Conservation (phyloP, 177 flowering plant species). For the Vitis hybrid region DNA sequence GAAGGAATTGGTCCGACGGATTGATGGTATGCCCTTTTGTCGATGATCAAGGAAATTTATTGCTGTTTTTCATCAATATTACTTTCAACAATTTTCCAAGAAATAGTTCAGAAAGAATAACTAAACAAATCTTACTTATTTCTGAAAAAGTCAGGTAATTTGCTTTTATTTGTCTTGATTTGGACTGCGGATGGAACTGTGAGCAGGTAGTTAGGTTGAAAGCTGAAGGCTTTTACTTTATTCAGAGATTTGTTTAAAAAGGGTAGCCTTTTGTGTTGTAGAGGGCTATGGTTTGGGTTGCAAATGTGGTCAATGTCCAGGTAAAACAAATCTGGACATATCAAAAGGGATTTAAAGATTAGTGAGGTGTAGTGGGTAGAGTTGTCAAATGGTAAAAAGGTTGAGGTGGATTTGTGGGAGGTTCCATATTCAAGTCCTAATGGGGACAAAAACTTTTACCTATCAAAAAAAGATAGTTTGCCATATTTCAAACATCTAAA, state of each 20-base stretch:
- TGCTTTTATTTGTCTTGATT: neutral
- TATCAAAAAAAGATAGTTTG: no score
- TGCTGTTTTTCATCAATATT: neutral
- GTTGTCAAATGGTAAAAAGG: no score
- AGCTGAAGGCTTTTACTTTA: neutral
- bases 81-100: neutral
- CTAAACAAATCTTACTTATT: neutral
- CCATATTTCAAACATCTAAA: no score
- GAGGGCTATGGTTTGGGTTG: no score
- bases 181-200: neutral
- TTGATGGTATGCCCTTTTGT: constrained; percentile 71
- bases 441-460: no score
- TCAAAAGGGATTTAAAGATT: no score
- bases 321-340: no score
- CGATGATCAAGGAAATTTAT: neutral
- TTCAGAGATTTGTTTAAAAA: neutral
- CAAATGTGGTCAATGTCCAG: no score
- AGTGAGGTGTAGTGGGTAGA: no score
- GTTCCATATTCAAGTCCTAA: no score
- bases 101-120: neutral
- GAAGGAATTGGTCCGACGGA: constrained; percentile 87
- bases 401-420: no score
- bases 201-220: neutral
- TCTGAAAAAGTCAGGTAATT: neutral
- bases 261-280: neutral